Conservation (phyloP, 1,139 yeast genomes). For the Debaryomyces coudertii region DNA sequence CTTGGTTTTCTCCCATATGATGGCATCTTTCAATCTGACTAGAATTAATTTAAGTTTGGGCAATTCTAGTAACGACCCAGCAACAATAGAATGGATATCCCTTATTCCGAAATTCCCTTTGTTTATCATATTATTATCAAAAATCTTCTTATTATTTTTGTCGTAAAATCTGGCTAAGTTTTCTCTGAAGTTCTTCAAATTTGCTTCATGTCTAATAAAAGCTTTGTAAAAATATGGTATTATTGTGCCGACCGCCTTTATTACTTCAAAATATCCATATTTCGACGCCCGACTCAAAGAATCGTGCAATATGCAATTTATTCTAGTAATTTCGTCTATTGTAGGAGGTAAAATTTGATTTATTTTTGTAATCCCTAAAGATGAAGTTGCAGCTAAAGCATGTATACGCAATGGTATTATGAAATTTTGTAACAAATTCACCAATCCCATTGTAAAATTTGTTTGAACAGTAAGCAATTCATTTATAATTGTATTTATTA, state of each 20-base stretch:
- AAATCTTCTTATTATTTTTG: constrained; percentile 51
- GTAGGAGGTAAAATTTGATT: constrained; percentile 91
- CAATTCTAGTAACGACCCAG: constrained; percentile 67
- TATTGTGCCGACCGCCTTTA: constrained; percentile 77
- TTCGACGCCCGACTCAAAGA: constrained; percentile 68
- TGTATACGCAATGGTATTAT: constrained; percentile 77
- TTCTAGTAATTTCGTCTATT: constrained; percentile 87
- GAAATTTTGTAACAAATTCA: constrained; percentile 74
- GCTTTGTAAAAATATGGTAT: constrained; percentile 92
- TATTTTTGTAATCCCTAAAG: constrained; percentile 60
- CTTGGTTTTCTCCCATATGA: constrained; percentile 26
- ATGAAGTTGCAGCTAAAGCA: constrained; percentile 54
- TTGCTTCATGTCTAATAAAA: constrained; percentile 91
- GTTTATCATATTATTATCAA: constrained; percentile 37
- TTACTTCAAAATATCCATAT: constrained; percentile 70
- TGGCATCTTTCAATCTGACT: constrained; percentile 49
- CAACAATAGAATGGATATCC: constrained; percentile 68
- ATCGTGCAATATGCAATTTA: constrained; percentile 81
- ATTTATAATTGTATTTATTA: constrained; percentile 53
- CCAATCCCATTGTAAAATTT: constrained; percentile 69
- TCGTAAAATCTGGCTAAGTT: constrained; percentile 48
- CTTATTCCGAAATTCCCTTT: constrained; percentile 51
- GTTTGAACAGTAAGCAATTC: constrained; percentile 76
- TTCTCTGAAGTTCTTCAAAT: constrained; percentile 34
- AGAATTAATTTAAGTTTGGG: constrained; percentile 70